These are phyloP conservation scores for Pontederia crassipes DNA, from an alignment of 176 grass and related monocot genomes.

Conservation along the genomic window DNA sequence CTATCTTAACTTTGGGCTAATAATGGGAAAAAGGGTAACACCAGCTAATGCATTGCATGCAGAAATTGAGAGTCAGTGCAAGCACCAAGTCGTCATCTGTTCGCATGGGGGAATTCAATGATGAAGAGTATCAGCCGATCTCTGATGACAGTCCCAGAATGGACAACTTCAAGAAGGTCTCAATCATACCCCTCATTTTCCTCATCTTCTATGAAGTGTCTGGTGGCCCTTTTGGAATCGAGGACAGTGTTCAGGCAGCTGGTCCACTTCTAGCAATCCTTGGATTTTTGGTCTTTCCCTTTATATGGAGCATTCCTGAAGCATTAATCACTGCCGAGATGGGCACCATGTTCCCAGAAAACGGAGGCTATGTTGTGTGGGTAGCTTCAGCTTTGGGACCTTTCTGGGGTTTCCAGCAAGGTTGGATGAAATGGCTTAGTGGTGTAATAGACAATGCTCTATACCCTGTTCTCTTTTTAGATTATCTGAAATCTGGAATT, in stretches of 20 bases:
- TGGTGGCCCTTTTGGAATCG: conserved; percentile 33
- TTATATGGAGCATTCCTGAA: conserved; percentile 38
- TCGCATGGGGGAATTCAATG: not conserved
- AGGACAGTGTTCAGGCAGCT: conserved; percentile 21
- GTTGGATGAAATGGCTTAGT: conserved; percentile 46
- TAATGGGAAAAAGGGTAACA: no score
- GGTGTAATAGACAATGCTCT: conserved; percentile 36
- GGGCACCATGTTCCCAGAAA: conserved; percentile 26
- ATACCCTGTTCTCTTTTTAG: conserved; percentile 26
- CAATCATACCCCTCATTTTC: conserved; percentile 30
- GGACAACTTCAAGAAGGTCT: conserved; percentile 14
- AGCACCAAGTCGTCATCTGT: not conserved
- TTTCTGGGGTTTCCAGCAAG: conserved; percentile 29
- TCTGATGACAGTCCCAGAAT: not conserved
- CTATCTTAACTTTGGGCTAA: no score
- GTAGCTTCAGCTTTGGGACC: conserved; percentile 35
- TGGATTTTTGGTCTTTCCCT: conserved; percentile 31
- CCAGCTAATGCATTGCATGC: not conserved
- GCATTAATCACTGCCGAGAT: conserved; percentile 38
- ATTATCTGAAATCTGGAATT: conserved; percentile 25
- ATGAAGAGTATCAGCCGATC: not conserved
- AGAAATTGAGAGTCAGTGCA: not conserved
- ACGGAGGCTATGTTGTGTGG: conserved; percentile 41
- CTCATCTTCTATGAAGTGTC: conserved; percentile 47
- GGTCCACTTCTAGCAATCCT: conserved; percentile 36